These are phyloP conservation scores for Naganishia vishniacii DNA, from an alignment of 768 basidiomycete genomes.

Conservation along the genomic window DNA sequence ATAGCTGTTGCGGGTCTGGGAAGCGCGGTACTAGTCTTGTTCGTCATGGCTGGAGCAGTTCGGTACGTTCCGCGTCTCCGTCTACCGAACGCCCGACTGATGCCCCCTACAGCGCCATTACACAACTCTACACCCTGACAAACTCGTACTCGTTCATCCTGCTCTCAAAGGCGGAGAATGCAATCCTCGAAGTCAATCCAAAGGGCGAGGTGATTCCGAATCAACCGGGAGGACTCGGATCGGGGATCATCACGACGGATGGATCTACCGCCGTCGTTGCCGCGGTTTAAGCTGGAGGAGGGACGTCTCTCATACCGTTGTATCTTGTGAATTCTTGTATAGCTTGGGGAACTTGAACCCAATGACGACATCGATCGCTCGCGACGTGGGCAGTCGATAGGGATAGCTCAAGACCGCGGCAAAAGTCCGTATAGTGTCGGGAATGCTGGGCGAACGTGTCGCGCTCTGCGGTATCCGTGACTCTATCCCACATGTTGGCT, in stretches of 20 bases:
- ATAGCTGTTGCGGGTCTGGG: conserved; percentile 20
- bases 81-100: neutral
- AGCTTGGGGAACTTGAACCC: too few species aligned
- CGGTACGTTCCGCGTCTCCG: conserved; percentile 1
- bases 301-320: neutral
- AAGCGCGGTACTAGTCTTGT: conserved; percentile 23
- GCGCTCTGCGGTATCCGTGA: too few species aligned
- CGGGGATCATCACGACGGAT: conserved; percentile 12
- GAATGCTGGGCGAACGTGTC: too few species aligned
- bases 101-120: conserved; percentile 18
- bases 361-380: too few species aligned
- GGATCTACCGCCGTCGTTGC: conserved; percentile 10
- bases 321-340: neutral
- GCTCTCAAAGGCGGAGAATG: conserved; percentile 28
- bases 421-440: too few species aligned
- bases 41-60: conserved; percentile 24
- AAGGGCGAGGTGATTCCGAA: conserved; percentile 23
- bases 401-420: too few species aligned
- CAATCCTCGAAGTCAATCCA: conserved; percentile 30
- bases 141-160: conserved; percentile 21
- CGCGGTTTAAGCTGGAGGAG: neutral
- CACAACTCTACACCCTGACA: conserved; percentile 24
- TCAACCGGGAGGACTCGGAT: conserved; percentile 11
- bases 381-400: too few species aligned
- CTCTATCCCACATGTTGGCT: too few species aligned